phyloP scores from a whole-genome alignment of 495 filamentous ascomycete species.

The Collariella sp. region DNA sequence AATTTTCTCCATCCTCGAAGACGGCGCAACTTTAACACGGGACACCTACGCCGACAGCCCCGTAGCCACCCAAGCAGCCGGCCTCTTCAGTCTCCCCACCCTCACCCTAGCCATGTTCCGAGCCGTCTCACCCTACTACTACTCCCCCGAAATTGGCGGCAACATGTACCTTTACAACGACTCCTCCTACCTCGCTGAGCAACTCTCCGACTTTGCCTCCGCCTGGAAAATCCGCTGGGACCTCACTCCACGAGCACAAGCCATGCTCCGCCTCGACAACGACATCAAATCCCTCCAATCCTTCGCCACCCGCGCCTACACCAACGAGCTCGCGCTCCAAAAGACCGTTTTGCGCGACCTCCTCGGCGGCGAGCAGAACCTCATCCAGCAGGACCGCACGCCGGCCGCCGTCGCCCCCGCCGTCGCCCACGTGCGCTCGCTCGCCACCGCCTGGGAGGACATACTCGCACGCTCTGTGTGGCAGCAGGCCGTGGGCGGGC shows the following conservation, averaged over 20 bases:
- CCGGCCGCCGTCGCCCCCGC: slow-evolving; percentile 63
- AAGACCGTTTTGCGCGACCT: slow-evolving; percentile 76
- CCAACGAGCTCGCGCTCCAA: slow-evolving; percentile 78
- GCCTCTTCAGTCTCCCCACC: slow-evolving; percentile 72
- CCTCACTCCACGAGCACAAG: slow-evolving; percentile 38
- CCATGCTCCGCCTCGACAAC: slow-evolving; percentile 52
- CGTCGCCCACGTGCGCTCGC: slow-evolving; percentile 56
- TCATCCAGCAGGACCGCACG: slow-evolving; percentile 50
- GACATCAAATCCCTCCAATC: slow-evolving; percentile 65
- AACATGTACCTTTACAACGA: slow-evolving; percentile 97
- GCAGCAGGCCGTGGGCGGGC: slow-evolving; percentile 73
- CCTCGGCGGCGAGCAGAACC: slow-evolving; percentile 56
- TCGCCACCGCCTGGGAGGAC: slow-evolving; percentile 66
- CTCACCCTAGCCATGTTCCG: slow-evolving; percentile 86
- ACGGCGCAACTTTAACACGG: slow-evolving; percentile 55
- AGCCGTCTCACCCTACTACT: slow-evolving; percentile 74
- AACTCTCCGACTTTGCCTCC: slow-evolving; percentile 51
- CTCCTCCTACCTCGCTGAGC: slow-evolving; percentile 64
- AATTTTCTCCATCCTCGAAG: slow-evolving; percentile 58
- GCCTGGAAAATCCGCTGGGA: slow-evolving; percentile 42
- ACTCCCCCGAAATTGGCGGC: slow-evolving; percentile 55
- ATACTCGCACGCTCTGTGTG: slow-evolving; percentile 75
- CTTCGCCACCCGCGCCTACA: slow-evolving; percentile 78
- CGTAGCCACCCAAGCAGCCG: slow-evolving; percentile 61
- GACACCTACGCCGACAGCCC: slow-evolving; percentile 32